Conservation (phyloP, 257 asterid genomes). For the Jacaranda copaia region DNA sequence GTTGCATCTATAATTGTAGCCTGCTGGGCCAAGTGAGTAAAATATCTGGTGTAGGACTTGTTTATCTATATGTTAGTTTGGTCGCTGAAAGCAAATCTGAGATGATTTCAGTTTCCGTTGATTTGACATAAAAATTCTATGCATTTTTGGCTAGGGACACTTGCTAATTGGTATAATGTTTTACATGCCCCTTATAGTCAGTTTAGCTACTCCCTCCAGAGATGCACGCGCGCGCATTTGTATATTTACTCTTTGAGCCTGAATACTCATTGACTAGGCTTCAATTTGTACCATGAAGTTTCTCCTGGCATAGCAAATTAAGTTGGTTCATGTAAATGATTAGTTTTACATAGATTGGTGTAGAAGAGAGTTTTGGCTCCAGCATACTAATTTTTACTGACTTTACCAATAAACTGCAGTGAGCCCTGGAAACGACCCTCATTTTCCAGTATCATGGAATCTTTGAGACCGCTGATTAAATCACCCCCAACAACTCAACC, state of each 20-base stretch:
- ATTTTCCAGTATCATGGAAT: conserved; percentile 78
- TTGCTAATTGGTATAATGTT: neutral
- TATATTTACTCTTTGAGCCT: neutral
- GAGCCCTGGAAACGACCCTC: conserved; percentile 97
- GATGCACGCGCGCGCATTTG: neutral
- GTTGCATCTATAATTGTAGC: conserved; percentile 74
- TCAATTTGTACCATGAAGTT: conserved; percentile 8
- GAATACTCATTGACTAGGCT: neutral
- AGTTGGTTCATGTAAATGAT: neutral
- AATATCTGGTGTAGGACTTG: neutral
- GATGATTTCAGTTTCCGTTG: neutral
- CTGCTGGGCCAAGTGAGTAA: conserved; percentile 91
- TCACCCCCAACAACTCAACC: conserved; percentile 53
- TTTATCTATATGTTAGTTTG: conserved; percentile 1
- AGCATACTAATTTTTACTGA: conserved; percentile 8
- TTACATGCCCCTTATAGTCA: neutral
- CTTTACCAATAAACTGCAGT: conserved; percentile 54
- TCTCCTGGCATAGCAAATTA: neutral
- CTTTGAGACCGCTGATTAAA: conserved; percentile 69
- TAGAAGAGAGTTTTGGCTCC: neutral
- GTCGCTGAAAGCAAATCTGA: conserved; percentile 22
- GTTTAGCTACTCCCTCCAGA: neutral
- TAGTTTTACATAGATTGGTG: neutral
- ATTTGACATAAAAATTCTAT: neutral
- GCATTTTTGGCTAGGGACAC: neutral